These are phyloP conservation scores for Fusarium udum DNA, from an alignment of 2,329 filamentous ascomycete genomes.

Conservation along the genomic window DNA sequence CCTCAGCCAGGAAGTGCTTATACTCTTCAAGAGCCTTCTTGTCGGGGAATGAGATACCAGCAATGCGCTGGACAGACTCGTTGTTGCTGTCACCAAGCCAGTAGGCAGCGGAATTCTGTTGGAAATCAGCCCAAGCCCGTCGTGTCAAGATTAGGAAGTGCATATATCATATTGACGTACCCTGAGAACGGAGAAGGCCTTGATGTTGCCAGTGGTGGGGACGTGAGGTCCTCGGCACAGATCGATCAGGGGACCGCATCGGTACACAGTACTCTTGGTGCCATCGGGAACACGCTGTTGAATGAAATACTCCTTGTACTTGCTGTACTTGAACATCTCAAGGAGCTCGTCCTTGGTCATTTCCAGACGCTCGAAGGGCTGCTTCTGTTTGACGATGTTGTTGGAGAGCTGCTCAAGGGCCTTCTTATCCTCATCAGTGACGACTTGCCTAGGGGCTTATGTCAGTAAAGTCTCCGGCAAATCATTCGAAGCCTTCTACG, in stretches of 20 bases:
- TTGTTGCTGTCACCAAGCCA: conserved; percentile 95
- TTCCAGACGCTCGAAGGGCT: conserved; percentile 89
- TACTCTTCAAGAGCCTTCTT: conserved; percentile 95
- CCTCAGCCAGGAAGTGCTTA: conserved; percentile 94
- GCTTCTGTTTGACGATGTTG: conserved; percentile 94
- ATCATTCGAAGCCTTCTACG: not conserved
- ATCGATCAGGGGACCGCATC: conserved; percentile 93
- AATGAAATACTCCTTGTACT: conserved; percentile 98
- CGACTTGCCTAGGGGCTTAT: conserved; percentile 69
- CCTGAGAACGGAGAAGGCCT: conserved; percentile 94
- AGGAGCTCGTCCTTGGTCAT: conserved; percentile 90
- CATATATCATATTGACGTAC: conserved; percentile 35
- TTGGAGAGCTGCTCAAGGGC: conserved; percentile 82
- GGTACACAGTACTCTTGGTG: conserved; percentile 92
- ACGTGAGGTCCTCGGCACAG: conserved; percentile 95
- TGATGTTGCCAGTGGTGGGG: conserved; percentile 88
- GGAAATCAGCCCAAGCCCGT: conserved; percentile 47
- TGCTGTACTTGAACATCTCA: conserved; percentile 96
- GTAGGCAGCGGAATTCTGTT: conserved; percentile 77
- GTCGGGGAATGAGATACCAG: conserved; percentile 93
- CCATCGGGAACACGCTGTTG: conserved; percentile 75
- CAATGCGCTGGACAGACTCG: conserved; percentile 95
- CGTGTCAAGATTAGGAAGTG: not conserved
- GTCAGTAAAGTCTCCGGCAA: conserved; percentile 26
- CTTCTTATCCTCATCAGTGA: conserved; percentile 85